Evolutionary conservation across 2,329 filamentous ascomycete species (phyloP), one percentile per base, ranked within the genome.

Genomic region (Ceratocystis ficicola): DNA sequence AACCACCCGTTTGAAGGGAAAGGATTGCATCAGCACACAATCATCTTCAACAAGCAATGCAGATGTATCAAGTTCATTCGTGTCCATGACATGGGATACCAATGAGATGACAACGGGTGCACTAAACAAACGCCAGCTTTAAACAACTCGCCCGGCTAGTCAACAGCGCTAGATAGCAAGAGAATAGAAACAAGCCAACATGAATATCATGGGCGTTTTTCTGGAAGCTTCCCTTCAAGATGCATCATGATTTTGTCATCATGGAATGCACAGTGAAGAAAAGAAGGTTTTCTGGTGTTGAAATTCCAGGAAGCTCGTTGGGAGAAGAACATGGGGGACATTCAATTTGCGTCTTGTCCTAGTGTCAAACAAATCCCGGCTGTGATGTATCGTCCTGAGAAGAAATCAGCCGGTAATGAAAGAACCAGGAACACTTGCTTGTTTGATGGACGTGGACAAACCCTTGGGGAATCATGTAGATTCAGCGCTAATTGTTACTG

Each of bases 361-460:
- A 64, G 65, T 64, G 50, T 67, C 65, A 67, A 60, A 32, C 65
- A 67, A 64, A 62, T 64, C 55, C 65, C 65, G 52, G 55, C 44
- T 64, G 48, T 61, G 44, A 25, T 50, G 25, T 20, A 48, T 62
- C 55, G 32, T 60, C 44, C 30, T 48, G 30, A 32, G 62, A 22
- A 12, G 22, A 67, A 48, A 64, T 48, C 50, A 48, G 32, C 55
- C 65, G 65, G 65, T 46, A 44, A 64, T 67, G 44, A 64, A 52
- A 67, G 62, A 64, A 62, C 65, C 28, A 44, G 55, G 57, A 67
- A 67, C 65, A 67, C 65, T 64, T 52, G 62, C 41, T 41, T 44
- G 55, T 50, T 46, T 46, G 12, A 55, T 44, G 20, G 44, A 52
- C 44, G 32, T 44, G 25, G 59, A 65, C 64, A 65, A 67, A 64